These are phyloP conservation scores for Gnaphalium uliginosum DNA, from an alignment of 129 eudicot species.

Conservation along the genomic window DNA sequence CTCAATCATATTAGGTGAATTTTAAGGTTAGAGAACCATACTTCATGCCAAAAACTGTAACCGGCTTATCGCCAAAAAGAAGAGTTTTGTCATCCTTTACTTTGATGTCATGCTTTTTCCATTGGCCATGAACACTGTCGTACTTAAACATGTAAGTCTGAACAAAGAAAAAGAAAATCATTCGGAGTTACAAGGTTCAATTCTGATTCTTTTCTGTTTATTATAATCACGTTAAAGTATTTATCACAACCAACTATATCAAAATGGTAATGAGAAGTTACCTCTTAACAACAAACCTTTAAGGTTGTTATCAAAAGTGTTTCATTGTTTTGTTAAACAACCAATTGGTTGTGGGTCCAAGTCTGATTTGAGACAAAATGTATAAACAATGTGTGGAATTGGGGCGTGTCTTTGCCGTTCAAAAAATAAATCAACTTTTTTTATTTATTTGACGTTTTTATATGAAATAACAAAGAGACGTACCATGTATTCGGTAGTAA, in stretches of 20 bases:
- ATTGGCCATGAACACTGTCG: conserved; percentile 74
- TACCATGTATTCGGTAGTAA: conserved; percentile 79
- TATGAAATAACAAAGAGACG: background rate
- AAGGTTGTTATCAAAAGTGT: too few species aligned
- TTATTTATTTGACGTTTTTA: background rate
- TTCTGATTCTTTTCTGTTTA: background rate
- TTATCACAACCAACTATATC: too few species aligned
- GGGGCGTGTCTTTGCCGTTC: too few species aligned
- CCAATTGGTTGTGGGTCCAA: too few species aligned
- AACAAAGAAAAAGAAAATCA: background rate
- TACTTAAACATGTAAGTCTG: conserved; percentile 87
- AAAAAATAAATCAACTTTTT: too few species aligned
- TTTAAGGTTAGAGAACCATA: conserved; percentile 8
- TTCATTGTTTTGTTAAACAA: too few species aligned
- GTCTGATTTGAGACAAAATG: background rate
- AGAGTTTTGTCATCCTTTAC: conserved; percentile 72
- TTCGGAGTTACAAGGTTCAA: too few species aligned
- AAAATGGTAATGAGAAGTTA: too few species aligned
- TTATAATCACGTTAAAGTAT: background rate
- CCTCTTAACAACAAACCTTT: too few species aligned
- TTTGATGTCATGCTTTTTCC: conserved; percentile 59
- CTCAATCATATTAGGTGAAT: background rate
- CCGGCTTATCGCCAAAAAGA: conserved; percentile 65
- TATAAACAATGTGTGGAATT: background rate
- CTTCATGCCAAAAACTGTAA: conserved; percentile 69